Conservation (phyloP, 2,329 filamentous ascomycete species). For the Penicillium sp. region DNA sequence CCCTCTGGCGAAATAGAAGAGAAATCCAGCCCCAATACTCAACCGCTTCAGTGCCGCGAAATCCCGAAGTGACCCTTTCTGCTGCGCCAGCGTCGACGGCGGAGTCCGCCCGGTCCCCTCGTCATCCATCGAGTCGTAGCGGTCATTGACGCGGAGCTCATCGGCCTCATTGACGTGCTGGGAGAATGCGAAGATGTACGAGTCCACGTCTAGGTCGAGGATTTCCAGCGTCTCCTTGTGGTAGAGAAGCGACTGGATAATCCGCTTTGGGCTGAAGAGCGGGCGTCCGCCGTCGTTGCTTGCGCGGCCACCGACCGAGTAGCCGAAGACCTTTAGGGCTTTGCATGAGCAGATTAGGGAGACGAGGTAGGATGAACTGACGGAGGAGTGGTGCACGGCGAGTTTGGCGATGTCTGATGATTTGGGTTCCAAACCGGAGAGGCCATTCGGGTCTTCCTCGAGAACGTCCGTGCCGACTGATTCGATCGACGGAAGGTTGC, state of each 20-base stretch:
- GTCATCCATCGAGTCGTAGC: not conserved
- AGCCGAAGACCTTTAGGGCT: slow-evolving; percentile 21
- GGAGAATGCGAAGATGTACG: not conserved
- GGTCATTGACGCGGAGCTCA: not conserved
- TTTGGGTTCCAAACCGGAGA: not conserved
- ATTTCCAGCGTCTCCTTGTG: not conserved
- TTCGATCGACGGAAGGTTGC: slow-evolving; percentile 28
- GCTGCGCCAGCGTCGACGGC: too few species aligned
- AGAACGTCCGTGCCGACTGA: slow-evolving; percentile 22
- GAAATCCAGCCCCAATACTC: not conserved
- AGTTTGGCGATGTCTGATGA: slow-evolving; percentile 26
- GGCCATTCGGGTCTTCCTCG: not conserved
- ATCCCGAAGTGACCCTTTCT: not conserved
- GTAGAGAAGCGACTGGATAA: not conserved
- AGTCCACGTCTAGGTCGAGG: not conserved
- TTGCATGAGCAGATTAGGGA: slow-evolving; percentile 24
- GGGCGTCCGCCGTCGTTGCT: not conserved
- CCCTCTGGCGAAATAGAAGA: not conserved
- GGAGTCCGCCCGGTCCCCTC: not conserved
- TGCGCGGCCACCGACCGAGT: slow-evolving; percentile 24
- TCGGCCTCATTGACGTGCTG: not conserved
- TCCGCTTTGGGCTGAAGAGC: not conserved
- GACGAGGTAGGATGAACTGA: slow-evolving; percentile 16
- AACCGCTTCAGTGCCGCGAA: not conserved
- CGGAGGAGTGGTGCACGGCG: slow-evolving; percentile 20